Evolutionary conservation across 345 rosid genomes (phyloP).

Genomic region (Acer saccharum): DNA sequence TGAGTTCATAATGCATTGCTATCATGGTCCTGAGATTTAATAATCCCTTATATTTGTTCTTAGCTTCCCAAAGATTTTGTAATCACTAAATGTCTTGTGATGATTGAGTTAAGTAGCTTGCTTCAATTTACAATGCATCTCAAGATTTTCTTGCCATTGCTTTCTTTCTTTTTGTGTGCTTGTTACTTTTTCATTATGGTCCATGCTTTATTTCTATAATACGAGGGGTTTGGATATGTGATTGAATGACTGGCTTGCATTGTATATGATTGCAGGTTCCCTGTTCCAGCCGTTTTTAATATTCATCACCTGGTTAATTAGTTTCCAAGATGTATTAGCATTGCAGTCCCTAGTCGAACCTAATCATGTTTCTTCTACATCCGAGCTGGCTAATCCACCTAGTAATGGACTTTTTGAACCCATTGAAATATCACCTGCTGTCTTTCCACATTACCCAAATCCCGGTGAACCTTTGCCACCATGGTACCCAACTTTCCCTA

Average conservation of each 20-base stretch:
- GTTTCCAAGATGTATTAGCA: slow-evolving; percentile 66
- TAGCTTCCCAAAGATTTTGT: not conserved
- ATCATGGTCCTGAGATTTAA: not conserved
- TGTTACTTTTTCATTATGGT: not conserved
- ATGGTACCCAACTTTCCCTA: slow-evolving; percentile 82
- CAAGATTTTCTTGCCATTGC: not conserved
- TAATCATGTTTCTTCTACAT: slow-evolving; percentile 48
- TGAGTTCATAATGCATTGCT: not conserved
- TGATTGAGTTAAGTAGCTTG: not conserved
- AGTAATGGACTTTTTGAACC: slow-evolving; percentile 73
- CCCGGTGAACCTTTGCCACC: slow-evolving; percentile 70
- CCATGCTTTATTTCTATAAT: not conserved
- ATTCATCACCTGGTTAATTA: slow-evolving; percentile 64
- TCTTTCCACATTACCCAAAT: slow-evolving; percentile 62
- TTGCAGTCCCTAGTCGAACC: slow-evolving; percentile 38
- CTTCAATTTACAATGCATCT: not conserved
- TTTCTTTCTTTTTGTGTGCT: not conserved
- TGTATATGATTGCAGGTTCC: slow-evolving; percentile 55
- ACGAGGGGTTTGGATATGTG: not conserved
- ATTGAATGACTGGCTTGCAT: slow-evolving; percentile 28
- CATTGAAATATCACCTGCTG: slow-evolving; percentile 86
- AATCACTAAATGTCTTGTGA: not conserved
- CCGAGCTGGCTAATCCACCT: slow-evolving; percentile 76
- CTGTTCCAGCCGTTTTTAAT: slow-evolving; percentile 53
- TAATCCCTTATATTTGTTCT: not conserved